A percentile compares a stretch with the other conserved stretches of the same genome.
Conservation (phyloP, 306 rosid species). For the Vigna hirtella region DNA sequence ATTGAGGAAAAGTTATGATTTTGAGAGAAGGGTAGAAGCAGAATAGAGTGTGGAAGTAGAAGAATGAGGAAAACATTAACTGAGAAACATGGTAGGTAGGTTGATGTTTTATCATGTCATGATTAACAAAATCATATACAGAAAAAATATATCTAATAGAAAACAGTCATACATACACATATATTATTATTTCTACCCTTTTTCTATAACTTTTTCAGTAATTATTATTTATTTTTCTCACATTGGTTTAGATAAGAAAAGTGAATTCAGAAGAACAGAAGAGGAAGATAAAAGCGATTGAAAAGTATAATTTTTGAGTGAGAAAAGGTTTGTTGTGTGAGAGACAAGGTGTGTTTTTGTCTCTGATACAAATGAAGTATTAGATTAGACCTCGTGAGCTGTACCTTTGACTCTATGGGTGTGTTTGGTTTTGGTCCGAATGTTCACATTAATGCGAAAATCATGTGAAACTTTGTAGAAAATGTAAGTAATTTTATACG, state of each 20-base stretch:
- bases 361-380: constrained; percentile 1
- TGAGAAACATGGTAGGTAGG: constrained; percentile 45
- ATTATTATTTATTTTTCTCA: background rate
- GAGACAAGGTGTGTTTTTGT: constrained; percentile 35
- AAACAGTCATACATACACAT: background rate
- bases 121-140: constrained; percentile 19
- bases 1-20: constrained; percentile 4
- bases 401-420: constrained; percentile 29
- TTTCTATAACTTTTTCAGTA: background rate
- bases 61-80: constrained; percentile 10
- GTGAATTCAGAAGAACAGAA: background rate
- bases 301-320: background rate
- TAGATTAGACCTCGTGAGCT: background rate
- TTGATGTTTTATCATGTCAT: constrained; percentile 40
- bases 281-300: background rate
- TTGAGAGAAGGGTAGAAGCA: constrained; percentile 32
- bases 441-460: constrained; percentile 17
- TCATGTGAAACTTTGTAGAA: background rate
- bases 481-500: background rate
- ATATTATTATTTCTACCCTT: background rate
- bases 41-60: constrained; percentile 25
- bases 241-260: background rate
- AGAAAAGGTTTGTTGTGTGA: too few species aligned
- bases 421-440: background rate
- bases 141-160: background rate